A percentile compares a stretch with the other conserved stretches of the same genome.
These are phyloP conservation scores for Nakazawaea peltata DNA, from an alignment of 805 yeast species.

Conservation along the genomic window DNA sequence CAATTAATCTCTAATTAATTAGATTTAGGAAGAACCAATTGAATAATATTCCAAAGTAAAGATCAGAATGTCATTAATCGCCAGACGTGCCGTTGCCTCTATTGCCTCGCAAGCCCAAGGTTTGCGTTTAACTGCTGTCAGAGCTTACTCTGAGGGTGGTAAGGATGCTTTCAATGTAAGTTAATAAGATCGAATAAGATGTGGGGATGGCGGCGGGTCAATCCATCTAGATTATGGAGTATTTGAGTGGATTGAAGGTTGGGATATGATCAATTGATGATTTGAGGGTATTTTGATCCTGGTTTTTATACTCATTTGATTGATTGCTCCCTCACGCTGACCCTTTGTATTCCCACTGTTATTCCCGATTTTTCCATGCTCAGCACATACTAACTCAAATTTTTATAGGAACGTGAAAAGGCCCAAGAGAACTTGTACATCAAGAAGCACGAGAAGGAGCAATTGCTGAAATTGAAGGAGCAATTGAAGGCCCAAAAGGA, in stretches of 20 bases:
- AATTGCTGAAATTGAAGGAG: conserved; percentile 67
- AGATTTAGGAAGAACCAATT: no score
- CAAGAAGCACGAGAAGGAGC: conserved; percentile 86
- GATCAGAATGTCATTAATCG: no score
- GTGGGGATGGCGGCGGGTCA: no score
- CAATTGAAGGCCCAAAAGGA: conserved; percentile 70
- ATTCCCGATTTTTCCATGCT: neutral
- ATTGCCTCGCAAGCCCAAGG: conserved; percentile 19
- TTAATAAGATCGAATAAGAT: no score
- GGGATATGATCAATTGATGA: neutral
- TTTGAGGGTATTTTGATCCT: neutral
- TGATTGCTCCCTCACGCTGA: no score
- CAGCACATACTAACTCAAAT: neutral
- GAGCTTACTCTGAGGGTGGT: conserved; percentile 38
- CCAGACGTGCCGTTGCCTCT: conserved; percentile 31
- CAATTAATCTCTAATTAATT: no score
- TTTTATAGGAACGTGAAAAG: conserved; percentile 76
- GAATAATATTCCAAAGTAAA: no score
- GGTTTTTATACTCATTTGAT: no score
- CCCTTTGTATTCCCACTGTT: neutral
- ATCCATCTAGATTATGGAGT: no score
- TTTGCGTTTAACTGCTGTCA: conserved; percentile 18
- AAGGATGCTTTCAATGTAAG: conserved; percentile 54
- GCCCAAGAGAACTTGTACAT: conserved; percentile 84
- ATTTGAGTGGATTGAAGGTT: no score